Evolutionary conservation across 352 stramenopile genomes (phyloP).

Genomic region (Globisporangium alternatum): DNA sequence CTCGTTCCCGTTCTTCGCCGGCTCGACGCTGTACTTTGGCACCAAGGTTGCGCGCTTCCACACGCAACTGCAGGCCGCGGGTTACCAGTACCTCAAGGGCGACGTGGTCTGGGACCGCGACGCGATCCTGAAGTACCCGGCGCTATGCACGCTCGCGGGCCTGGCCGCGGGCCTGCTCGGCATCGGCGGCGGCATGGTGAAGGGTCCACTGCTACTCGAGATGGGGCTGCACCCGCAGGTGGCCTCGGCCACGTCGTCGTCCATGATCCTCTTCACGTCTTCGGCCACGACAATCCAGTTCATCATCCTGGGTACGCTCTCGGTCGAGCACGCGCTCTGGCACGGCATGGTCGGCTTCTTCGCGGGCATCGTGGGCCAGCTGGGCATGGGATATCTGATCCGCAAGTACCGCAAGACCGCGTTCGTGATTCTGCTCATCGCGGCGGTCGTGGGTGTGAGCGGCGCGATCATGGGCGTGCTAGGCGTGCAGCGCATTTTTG

Average conservation of each 20-base stretch:
- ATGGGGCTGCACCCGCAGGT: slow-evolving; percentile 89
- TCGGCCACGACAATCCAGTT: slow-evolving; percentile 95
- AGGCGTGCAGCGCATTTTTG: slow-evolving; percentile 46
- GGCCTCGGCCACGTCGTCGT: slow-evolving; percentile 84
- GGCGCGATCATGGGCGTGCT: slow-evolving; percentile 72
- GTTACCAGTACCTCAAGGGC: slow-evolving; percentile 94
- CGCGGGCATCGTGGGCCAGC: slow-evolving; percentile 89
- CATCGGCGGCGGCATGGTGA: slow-evolving; percentile 91
- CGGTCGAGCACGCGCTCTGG: slow-evolving; percentile 88
- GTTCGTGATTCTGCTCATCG: slow-evolving; percentile 79
- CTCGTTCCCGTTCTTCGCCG: slow-evolving; percentile 71
- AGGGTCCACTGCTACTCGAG: slow-evolving; percentile 87
- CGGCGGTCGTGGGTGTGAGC: slow-evolving; percentile 66
- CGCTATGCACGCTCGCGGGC: slow-evolving; percentile 66
- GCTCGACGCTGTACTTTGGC: slow-evolving; percentile 74
- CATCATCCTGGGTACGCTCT: slow-evolving; percentile 91
- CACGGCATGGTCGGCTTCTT: slow-evolving; percentile 92
- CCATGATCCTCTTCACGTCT: slow-evolving; percentile 93
- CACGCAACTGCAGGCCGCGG: slow-evolving; percentile 50
- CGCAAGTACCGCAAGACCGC: slow-evolving; percentile 86
- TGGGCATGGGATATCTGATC: slow-evolving; percentile 90
- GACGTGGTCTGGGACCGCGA: slow-evolving; percentile 93
- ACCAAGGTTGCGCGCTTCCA: slow-evolving; percentile 64
- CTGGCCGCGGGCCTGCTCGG: slow-evolving; percentile 74
- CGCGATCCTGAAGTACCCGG: slow-evolving; percentile 85